These are phyloP conservation scores for Solanum paucissectum DNA, from an alignment of 257 asterid genomes.

Conservation along the genomic window DNA sequence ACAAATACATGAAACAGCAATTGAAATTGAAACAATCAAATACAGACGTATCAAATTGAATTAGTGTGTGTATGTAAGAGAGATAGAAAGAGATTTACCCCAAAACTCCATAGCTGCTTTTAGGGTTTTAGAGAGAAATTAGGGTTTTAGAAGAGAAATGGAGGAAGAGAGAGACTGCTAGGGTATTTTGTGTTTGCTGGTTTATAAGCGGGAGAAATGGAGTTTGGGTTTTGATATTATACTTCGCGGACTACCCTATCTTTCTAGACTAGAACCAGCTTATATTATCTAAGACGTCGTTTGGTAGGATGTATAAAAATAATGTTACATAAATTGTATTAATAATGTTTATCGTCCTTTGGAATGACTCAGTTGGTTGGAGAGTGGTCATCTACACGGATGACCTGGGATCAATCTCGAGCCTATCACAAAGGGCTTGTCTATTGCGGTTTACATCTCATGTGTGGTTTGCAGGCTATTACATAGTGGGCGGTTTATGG, in stretches of 20 bases:
- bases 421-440: accelerated
- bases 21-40: not conserved
- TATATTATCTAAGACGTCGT: too few species aligned
- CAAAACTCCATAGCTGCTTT: constrained; percentile 48
- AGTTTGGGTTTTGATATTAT: not conserved
- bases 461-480: too few species aligned
- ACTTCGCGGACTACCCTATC: not conserved
- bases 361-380: not conserved
- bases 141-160: constrained; percentile 10
- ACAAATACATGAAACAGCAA: not conserved
- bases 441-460: accelerated
- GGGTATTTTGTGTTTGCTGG: not conserved
- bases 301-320: not conserved
- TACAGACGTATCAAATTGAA: not conserved
- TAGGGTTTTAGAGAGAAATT: not conserved
- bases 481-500: too few species aligned
- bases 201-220: not conserved
- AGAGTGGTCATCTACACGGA: not conserved
- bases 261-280: not conserved
- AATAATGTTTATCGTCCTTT: too few species aligned
- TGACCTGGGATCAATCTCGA: too few species aligned
- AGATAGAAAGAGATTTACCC: constrained; percentile 25
- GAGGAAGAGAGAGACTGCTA: not conserved
- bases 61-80: not conserved
- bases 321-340: too few species aligned